Conservation (phyloP, 345 rosid species). For the Psidium friedrichsthalianum region DNA sequence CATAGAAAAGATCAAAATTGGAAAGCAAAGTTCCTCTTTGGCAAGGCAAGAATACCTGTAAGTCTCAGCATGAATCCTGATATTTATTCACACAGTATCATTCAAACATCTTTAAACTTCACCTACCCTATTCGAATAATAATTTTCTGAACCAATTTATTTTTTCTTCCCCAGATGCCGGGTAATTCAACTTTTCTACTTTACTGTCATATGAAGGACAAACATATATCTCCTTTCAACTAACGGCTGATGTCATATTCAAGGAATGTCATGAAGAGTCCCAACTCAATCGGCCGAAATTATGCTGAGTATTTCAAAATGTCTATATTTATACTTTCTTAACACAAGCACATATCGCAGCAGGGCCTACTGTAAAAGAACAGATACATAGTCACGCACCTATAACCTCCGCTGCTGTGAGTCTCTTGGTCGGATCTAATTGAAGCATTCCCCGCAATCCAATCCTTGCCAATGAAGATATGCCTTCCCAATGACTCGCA, state of each 20-base stretch:
- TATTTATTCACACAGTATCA: not conserved
- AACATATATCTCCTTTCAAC: not conserved
- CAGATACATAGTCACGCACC: conserved; percentile 20
- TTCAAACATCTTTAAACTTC: not conserved
- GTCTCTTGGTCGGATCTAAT: conserved; percentile 60
- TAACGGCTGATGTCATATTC: not conserved
- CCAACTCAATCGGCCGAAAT: not conserved
- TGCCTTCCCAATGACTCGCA: conserved; percentile 50
- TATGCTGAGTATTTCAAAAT: not conserved
- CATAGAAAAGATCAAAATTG: not conserved
- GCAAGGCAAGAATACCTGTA: not conserved
- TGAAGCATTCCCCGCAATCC: conserved; percentile 71
- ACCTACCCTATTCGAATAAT: not conserved
- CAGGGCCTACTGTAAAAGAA: not conserved
- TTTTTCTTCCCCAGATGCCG: not conserved
- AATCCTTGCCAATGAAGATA: conserved; percentile 53
- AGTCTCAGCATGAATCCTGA: not conserved
- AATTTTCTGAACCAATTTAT: not conserved
- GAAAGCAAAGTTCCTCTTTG: not conserved
- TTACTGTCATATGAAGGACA: not conserved
- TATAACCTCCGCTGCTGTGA: conserved; percentile 49
- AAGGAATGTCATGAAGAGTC: not conserved
- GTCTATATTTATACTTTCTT: not conserved
- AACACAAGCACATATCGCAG: not conserved
- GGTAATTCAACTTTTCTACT: not conserved